A percentile compares a stretch with the other conserved stretches of the same genome.
phyloP scores from a whole-genome alignment of 768 basidiomycete species.

The Naganishia kalamii region DNA sequence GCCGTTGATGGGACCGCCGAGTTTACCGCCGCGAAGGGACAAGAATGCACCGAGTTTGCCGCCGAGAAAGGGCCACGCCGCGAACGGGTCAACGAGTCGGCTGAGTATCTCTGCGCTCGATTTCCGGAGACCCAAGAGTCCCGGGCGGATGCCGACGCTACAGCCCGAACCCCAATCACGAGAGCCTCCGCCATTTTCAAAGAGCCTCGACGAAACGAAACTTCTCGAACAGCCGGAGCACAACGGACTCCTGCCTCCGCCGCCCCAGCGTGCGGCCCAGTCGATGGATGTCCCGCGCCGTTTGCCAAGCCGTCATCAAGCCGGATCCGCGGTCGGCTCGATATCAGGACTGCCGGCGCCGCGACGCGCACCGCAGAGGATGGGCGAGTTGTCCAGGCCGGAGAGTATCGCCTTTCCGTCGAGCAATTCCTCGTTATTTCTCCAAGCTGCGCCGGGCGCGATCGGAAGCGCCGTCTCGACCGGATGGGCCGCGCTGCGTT shows the following conservation, averaged over 20 bases:
- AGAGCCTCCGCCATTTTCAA: background rate
- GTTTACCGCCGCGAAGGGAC: background rate
- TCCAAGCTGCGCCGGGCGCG: conserved; percentile 20
- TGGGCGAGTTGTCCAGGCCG: background rate
- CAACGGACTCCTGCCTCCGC: background rate
- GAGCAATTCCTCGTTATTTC: conserved; percentile 6
- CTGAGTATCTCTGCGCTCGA: conserved; percentile 9
- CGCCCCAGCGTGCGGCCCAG: background rate
- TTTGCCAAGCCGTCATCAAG: background rate
- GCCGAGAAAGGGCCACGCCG: background rate
- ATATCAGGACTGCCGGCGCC: conserved; percentile 8
- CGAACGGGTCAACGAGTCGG: background rate
- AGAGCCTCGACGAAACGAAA: background rate
- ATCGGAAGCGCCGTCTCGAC: conserved; percentile 23
- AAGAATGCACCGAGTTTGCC: background rate
- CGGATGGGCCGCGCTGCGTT: conserved; percentile 22
- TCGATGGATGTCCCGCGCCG: conserved; percentile 14
- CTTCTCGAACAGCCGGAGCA: conserved; percentile 4
- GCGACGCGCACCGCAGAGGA: background rate
- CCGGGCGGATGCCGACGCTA: conserved; percentile 6
- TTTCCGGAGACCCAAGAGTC: conserved; percentile 11
- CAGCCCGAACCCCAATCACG: too few relatives aligned
- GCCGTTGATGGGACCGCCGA: background rate
- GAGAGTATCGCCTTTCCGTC: background rate
- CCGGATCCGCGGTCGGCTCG: background rate